Base-by-base conservation (phyloP, 2,329 filamentous ascomycete species). In the Rhynchosporium secalis region DNA sequence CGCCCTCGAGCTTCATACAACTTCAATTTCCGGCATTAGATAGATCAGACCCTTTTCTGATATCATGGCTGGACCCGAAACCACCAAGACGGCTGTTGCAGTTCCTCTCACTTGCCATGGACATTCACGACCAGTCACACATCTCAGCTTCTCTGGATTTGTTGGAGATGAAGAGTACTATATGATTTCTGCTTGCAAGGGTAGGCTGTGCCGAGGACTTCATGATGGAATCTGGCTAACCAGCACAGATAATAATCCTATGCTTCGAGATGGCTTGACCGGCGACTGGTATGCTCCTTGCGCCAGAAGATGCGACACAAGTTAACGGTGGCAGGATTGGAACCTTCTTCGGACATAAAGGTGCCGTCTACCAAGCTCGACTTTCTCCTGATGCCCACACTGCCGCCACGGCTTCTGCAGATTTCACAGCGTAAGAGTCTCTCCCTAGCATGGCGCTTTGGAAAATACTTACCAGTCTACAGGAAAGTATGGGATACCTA, bases 401-500 rank as follows among this genome's bases (percentile, higher is more conserved):
- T 54, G 94, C 95, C 62, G 95, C 93, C 9, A 98, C 96, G 40
- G 95, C 91, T 52, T 96, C 93, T 56, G 95, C 95, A 56, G 95
- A 99, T 76, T 99, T 99, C 76, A 95, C 92, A 62, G 92, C 92
- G 90, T 93, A 81, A 73, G 88, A 78, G 56, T 20, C 20, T 20
- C 20, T 9, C 12, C 6, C 33, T 60, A 38, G 20, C 55, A 26
- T 13, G 41, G 54, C 43, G 9, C 54, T n/a, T 15, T 43, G 45
- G 33, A 47, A 31, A 49, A 48, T 29, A 68, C 73, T 80, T 70
- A 79, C 65, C 31, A 15, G 36, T 40, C 46, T n/a, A 65, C 68
- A 96, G 92, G 55, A 97, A 96, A 76, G 89, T 99, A 58, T 99
- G 96, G 95, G 92, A 99, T 72, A 96, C 95, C 0, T 91, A 96